phyloP scores from a whole-genome alignment of 192 early-diverging fungal species.

The Gamsiella multidivaricata region DNA sequence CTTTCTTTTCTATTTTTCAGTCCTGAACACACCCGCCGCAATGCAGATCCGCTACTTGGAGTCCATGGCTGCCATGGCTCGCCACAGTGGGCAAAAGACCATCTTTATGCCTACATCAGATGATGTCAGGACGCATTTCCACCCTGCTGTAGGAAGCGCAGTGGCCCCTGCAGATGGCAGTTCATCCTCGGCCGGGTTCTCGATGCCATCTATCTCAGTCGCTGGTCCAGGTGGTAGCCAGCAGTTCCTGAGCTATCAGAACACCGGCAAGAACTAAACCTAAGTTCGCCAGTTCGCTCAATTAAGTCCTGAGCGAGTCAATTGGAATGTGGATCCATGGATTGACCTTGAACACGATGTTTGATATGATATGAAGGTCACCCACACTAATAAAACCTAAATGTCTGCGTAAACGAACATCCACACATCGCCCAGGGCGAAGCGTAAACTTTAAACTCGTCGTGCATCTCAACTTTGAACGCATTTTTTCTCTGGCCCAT shows the following conservation, averaged over 20 bases:
- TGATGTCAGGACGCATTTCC: slow-evolving; percentile 33
- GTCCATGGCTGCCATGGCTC: slow-evolving; percentile 81
- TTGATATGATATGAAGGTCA: too few relatives aligned
- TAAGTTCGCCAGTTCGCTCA: too few relatives aligned
- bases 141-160: neutral
- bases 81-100: slow-evolving; percentile 76
- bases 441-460: too few relatives aligned
- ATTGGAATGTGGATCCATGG: too few relatives aligned
- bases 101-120: slow-evolving; percentile 71
- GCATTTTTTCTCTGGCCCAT: too few relatives aligned
- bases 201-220: slow-evolving; percentile 14
- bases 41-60: slow-evolving; percentile 95
- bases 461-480: too few relatives aligned
- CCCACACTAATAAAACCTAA: too few relatives aligned
- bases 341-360: too few relatives aligned
- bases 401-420: too few relatives aligned
- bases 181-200: neutral
- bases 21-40: slow-evolving; percentile 84
- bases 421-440: too few relatives aligned
- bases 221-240: slow-evolving; percentile 8
- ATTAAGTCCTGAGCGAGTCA: too few relatives aligned
- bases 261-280: slow-evolving; percentile 24
- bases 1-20: neutral
- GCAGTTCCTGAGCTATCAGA: slow-evolving; percentile 11
- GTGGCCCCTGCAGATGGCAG: neutral